Percentiles rank a stretch among this genome's conserved stretches.
phyloP scores from a whole-genome alignment of 2,329 filamentous ascomycete species.

The Fusarium fujikuroi region DNA sequence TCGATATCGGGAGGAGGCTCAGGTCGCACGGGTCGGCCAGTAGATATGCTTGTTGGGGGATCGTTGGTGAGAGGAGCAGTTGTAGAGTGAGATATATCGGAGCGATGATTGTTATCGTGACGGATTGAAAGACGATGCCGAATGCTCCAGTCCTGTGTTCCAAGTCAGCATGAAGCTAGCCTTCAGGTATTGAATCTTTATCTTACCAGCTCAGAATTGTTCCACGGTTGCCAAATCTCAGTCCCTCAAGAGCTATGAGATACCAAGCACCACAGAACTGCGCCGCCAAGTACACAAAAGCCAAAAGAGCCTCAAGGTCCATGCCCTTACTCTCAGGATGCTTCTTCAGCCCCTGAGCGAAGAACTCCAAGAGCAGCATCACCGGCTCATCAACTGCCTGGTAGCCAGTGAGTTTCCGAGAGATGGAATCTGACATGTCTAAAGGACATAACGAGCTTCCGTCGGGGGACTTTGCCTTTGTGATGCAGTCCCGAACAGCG shows the following conservation, averaged over 20 bases:
- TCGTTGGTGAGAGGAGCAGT: constrained; percentile 21
- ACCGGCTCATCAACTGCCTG: constrained; percentile 8
- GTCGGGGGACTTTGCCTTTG: background rate
- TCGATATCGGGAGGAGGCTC: constrained; percentile 21
- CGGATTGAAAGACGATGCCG: constrained; percentile 32
- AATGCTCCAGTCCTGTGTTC: constrained; percentile 28
- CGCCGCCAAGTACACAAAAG: constrained; percentile 33
- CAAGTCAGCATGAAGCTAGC: background rate
- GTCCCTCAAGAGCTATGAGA: constrained; percentile 28
- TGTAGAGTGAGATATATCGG: constrained; percentile 34
- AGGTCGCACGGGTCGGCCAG: constrained; percentile 28
- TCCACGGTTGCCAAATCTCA: constrained; percentile 26
- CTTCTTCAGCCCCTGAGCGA: constrained; percentile 28
- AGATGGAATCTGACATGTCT: constrained; percentile 18
- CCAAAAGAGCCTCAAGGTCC: constrained; percentile 26
- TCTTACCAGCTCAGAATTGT: constrained; percentile 32
- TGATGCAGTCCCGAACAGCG: constrained; percentile 18
- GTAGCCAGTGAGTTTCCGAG: background rate
- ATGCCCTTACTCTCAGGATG: background rate
- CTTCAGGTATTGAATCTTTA: background rate
- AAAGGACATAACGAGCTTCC: constrained; percentile 3
- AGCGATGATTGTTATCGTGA: constrained; percentile 36
- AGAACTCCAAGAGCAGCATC: constrained; percentile 32
- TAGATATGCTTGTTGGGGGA: background rate
- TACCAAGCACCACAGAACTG: constrained; percentile 40